Percentiles rank a stretch among this genome's conserved stretches.
Evolutionary conservation across 2,329 filamentous ascomycete genomes (phyloP).

Genomic region (Trichoderma simmonsii): DNA sequence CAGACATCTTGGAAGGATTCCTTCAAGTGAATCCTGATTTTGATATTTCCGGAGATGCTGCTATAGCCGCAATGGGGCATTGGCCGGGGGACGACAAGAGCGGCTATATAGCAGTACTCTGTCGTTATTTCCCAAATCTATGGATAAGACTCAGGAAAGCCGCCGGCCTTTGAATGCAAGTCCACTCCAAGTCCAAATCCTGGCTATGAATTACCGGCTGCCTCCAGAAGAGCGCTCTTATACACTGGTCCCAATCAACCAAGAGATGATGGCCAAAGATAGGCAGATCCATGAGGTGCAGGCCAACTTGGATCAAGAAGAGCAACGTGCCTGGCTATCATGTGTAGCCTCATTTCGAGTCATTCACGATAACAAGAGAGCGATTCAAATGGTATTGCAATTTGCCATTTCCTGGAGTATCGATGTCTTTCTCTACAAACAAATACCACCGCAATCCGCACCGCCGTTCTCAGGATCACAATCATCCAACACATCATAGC

Average conservation of each 20-base stretch:
- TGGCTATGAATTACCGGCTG: neutral
- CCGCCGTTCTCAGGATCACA: slow-evolving; percentile 32
- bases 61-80: neutral
- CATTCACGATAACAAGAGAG: too few relatives aligned
- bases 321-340: too few relatives aligned
- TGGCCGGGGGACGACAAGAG: too few relatives aligned
- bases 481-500: slow-evolving; percentile 31
- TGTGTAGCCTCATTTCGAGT: too few relatives aligned
- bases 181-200: neutral
- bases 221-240: neutral
- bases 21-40: too few relatives aligned
- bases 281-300: too few relatives aligned
- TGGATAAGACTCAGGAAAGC: too few relatives aligned
- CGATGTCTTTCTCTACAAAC: slow-evolving; percentile 23
- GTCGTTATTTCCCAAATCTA: too few relatives aligned
- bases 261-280: too few relatives aligned
- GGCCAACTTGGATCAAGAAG: too few relatives aligned
- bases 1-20: too few relatives aligned
- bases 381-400: neutral
- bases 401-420: neutral
- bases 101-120: too few relatives aligned
- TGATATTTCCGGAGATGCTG: neutral
- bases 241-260: neutral
- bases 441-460: slow-evolving; percentile 32
- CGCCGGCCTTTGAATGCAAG: neutral